Percentiles rank a stretch among this genome's conserved stretches.
Conservation (phyloP, 2,329 filamentous ascomycete genomes). For the Aureobasidium melanogenum region DNA sequence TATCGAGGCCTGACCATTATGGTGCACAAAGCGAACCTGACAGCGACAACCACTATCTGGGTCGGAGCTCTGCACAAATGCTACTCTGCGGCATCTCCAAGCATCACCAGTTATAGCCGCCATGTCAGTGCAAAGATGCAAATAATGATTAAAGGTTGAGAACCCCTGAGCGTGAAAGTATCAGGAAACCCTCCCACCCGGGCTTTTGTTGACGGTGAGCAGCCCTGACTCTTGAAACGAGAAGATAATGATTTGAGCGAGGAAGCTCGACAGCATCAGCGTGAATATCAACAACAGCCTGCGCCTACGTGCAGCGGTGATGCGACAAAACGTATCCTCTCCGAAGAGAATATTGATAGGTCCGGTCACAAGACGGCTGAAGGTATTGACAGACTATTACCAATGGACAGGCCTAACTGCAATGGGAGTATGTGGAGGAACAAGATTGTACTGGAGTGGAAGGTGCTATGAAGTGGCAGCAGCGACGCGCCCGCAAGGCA, state of each 20-base stretch:
- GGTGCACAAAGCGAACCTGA: not conserved
- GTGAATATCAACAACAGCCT: not conserved
- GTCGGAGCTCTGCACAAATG: not conserved
- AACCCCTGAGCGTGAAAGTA: not conserved
- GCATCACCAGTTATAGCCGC: not conserved
- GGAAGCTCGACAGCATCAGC: not conserved
- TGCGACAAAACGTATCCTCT: constrained; percentile 7
- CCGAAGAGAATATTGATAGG: not conserved
- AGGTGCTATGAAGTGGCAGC: not conserved
- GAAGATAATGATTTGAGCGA: not conserved
- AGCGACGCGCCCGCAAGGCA: not conserved
- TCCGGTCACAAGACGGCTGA: not conserved
- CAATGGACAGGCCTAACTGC: not conserved
- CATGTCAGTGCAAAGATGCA: not conserved
- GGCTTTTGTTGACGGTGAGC: not conserved
- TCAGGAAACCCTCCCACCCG: constrained; percentile 5
- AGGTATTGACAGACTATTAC: not conserved
- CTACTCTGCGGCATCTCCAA: not conserved
- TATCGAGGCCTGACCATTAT: not conserved
- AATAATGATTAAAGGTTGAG: not conserved
- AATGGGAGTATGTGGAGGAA: not conserved
- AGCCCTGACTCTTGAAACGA: not conserved
- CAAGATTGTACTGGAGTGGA: not conserved
- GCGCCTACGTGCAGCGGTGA: not conserved
- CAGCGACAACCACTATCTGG: not conserved